Evolutionary conservation across 495 filamentous ascomycete species (phyloP).

Genomic region (Cercophora scortea): DNA sequence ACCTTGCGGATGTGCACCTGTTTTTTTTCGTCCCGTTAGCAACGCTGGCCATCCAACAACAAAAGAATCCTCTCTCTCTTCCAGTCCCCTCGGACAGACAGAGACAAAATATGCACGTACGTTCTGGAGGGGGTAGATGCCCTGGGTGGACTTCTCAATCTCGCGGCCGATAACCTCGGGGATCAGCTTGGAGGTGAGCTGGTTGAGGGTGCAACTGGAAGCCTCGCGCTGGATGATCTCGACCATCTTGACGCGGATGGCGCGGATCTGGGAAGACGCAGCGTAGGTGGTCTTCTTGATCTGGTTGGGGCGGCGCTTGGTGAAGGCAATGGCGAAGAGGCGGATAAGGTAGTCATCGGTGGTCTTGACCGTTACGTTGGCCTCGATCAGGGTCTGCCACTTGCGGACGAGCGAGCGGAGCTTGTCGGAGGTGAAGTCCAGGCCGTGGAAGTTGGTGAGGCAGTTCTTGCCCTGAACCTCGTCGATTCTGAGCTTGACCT

Average conservation of each 20-base stretch:
- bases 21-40: constrained; percentile 28
- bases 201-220: constrained; percentile 80
- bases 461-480: constrained; percentile 99
- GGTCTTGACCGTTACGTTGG: constrained; percentile 98
- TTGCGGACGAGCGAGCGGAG: constrained; percentile 97
- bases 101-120: constrained; percentile 44
- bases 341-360: constrained; percentile 98
- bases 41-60: background rate
- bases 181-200: constrained; percentile 96
- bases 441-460: constrained; percentile 99
- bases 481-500: constrained; percentile 97
- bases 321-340: constrained; percentile 98
- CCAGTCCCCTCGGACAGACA: too few relatives aligned
- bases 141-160: constrained; percentile 98
- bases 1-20: constrained; percentile 99
- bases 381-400: constrained; percentile 98
- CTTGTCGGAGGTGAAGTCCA: constrained; percentile 99
- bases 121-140: constrained; percentile 99
- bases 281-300: constrained; percentile 99
- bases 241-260: constrained; percentile 98
- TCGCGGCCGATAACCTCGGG: constrained; percentile 98
- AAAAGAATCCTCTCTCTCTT: background rate
- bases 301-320: constrained; percentile 96
- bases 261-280: constrained; percentile 86
- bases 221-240: constrained; percentile 98